Conservation (phyloP, 225 moss, liverwort and hornwort species). For the Anthoceros angustus region DNA sequence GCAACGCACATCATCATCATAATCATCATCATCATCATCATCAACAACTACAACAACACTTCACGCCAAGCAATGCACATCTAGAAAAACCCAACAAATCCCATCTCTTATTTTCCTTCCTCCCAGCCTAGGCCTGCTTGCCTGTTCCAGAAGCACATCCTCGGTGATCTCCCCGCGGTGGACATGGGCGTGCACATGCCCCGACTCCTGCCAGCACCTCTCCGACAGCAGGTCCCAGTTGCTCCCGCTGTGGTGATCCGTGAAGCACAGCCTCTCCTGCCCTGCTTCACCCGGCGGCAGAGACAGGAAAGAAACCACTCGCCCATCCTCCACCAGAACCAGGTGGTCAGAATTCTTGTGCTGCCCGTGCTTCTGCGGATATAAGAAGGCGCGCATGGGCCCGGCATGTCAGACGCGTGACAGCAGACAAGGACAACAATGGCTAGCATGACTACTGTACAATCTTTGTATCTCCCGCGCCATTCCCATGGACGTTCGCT, state of each 20-base stretch:
- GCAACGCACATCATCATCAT: no score
- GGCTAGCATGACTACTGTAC: no score
- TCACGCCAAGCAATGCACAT: background rate
- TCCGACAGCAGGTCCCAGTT: constrained; percentile 23
- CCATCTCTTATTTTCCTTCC: background rate
- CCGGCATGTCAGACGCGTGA: no score
- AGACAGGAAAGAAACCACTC: constrained; percentile 1
- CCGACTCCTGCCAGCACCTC: constrained; percentile 34
- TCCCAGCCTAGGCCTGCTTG: background rate
- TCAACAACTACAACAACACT: no score
- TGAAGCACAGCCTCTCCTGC: constrained; percentile 22
- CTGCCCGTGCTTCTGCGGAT: background rate
- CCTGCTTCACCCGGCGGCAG: background rate
- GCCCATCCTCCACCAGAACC: constrained; percentile 3
- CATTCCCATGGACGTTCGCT: no score
- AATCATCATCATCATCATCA: no score
- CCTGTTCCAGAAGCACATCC: constrained; percentile 43
- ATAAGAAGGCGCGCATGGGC: no score
- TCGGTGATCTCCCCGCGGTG: constrained; percentile 30
- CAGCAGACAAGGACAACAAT: no score
- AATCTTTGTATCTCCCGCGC: no score
- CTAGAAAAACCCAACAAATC: background rate
- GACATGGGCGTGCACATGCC: constrained; percentile 39
- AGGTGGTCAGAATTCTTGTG: background rate
- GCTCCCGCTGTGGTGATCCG: constrained; percentile 16